Evolutionary conservation across 768 basidiomycete species (phyloP).

Genomic region (Pholiota microspora): DNA sequence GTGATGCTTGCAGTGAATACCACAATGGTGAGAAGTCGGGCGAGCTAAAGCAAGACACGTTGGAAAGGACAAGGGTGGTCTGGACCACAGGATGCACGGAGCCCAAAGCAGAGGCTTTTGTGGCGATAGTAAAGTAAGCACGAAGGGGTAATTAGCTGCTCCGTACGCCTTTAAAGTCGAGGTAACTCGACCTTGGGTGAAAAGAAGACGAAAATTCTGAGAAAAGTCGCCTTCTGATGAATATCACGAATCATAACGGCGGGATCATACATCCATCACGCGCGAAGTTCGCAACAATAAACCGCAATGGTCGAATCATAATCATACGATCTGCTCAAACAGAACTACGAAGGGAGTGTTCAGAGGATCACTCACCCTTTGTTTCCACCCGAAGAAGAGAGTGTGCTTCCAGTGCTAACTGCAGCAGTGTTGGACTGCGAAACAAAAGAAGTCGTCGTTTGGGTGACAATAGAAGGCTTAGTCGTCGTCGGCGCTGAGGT

Average conservation of each 20-base stretch:
- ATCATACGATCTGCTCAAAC: neutral
- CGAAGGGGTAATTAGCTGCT: too few species aligned
- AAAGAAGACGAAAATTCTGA: neutral
- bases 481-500: neutral
- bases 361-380: slow-evolving; percentile 14
- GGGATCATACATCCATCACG: neutral
- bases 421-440: slow-evolving; percentile 5
- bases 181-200: neutral
- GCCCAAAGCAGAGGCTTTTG: too few species aligned
- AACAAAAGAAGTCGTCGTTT: slow-evolving; percentile 17
- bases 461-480: slow-evolving; percentile 13
- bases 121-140: too few species aligned
- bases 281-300: neutral
- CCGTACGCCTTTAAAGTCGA: too few species aligned
- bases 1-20: neutral
- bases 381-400: neutral
- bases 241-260: neutral
- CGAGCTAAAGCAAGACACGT: too few species aligned
- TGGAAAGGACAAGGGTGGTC: neutral
- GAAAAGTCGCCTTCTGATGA: too few species aligned
- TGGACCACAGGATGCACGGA: neutral
- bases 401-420: neutral
- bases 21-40: neutral
- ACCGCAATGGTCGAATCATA: neutral
- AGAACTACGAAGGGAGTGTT: neutral